Evolutionary conservation across 2,329 filamentous ascomycete species (phyloP), one percentile per base, ranked within the genome.

Genomic region (Sordariomycetes sp.): DNA sequence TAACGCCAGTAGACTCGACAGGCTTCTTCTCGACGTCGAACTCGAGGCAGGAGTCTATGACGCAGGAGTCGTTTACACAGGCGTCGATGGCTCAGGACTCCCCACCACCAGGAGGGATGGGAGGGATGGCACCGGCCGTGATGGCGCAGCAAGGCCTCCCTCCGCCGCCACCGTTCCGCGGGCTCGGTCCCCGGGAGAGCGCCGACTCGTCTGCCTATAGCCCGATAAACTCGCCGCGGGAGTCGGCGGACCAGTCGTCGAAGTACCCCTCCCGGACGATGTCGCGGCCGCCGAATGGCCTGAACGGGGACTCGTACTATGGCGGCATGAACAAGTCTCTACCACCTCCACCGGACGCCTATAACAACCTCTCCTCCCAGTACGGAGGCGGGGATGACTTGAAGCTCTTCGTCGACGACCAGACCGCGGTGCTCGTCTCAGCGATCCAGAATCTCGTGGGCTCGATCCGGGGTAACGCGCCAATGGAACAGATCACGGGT

Each of bases 391-490:
- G 72, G 28, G 77, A 81, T 62, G 80, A 82, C 61, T 71, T 82
- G 58, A 81, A 79, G 82, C 81, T 89, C 60, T 92, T 90, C 67
- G 81, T 95, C 40, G 88, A 94, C 67, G 88, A 92, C 67, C 89
- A 94, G 69, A 92, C 88, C 12, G 88, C 89, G 55, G 75, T 85
- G 3, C 79, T 96, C 60, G 86, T 94, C 28, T 84, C 90, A 63
- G 88, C 85, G 52, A 91, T 95, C 62, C 89, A 94, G 71, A 82
- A 85, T n/a, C 80, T 96, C 8, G 89, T 95, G 53, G 79, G 81
- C 58, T 83, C 83, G 34, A 86, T 91, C 61, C 86, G 88, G 58
- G 77, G 79, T 55, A 82, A 88, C 62, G 81, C 81, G 34, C 74
- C 79, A 32, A 80, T 88, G 59, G 76, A 80, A 59, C 79, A 83